Conservation (phyloP, 2,329 filamentous ascomycete genomes). For the Xylariaceae sp. region DNA sequence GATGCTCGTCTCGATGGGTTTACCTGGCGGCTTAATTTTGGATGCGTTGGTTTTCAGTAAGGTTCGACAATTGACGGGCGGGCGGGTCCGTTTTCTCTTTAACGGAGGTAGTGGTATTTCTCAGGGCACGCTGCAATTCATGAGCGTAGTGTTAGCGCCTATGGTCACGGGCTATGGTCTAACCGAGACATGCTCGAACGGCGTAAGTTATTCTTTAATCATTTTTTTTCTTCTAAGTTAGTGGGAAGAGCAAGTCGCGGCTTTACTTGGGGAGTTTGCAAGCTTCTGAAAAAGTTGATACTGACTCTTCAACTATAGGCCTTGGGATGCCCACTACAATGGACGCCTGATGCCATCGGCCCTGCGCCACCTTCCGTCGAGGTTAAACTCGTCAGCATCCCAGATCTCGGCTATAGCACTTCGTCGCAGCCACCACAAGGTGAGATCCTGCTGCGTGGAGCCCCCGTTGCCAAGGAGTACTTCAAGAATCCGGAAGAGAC, state of each 20-base stretch:
- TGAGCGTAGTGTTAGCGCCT: slow-evolving; percentile 85
- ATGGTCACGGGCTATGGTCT: slow-evolving; percentile 94
- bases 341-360: slow-evolving; percentile 71
- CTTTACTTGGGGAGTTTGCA: background rate
- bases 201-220: slow-evolving; percentile 31
- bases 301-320: slow-evolving; percentile 33
- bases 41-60: slow-evolving; percentile 87
- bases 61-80: slow-evolving; percentile 84
- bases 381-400: slow-evolving; percentile 84
- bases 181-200: slow-evolving; percentile 86
- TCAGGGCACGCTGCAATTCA: slow-evolving; percentile 80
- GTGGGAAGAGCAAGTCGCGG: background rate
- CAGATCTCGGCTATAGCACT: slow-evolving; percentile 79
- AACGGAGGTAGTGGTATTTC: slow-evolving; percentile 91
- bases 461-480: slow-evolving; percentile 69
- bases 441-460: slow-evolving; percentile 84
- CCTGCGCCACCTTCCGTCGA: slow-evolving; percentile 73
- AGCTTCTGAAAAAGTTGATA: background rate
- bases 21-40: slow-evolving; percentile 64
- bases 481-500: slow-evolving; percentile 85
- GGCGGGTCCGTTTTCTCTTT: slow-evolving; percentile 80
- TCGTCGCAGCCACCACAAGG: slow-evolving; percentile 76
- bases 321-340: slow-evolving; percentile 79
- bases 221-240: background rate
- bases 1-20: slow-evolving; percentile 50